phyloP scores from a whole-genome alignment of 129 eudicot species.

The carrot (Daucus carota) region DNA sequence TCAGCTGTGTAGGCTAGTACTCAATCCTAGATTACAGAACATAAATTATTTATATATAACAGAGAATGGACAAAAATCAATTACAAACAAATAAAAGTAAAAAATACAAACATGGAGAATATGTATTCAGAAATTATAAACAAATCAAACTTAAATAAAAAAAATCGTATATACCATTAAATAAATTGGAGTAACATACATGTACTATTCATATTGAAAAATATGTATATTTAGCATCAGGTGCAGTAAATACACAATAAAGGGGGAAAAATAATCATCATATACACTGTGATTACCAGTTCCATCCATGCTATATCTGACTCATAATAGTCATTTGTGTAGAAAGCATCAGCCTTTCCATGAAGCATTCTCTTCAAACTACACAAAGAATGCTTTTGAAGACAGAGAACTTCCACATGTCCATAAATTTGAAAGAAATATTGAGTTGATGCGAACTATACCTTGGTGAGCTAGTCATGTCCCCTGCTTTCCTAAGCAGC shows the following conservation, averaged over 20 bases:
- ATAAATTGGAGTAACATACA: background rate
- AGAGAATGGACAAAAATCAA: background rate
- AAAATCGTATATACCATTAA: background rate
- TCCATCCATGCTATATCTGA: constrained; percentile 99
- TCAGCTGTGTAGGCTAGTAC: background rate
- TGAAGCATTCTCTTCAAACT: constrained; percentile 81
- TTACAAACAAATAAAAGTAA: background rate
- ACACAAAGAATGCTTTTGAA: constrained; percentile 23
- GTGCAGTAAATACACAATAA: background rate
- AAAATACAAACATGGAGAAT: background rate
- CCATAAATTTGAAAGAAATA: background rate
- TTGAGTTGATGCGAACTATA: constrained; percentile 16
- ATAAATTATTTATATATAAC: background rate
- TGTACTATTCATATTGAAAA: background rate
- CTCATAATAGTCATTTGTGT: constrained; percentile 89
- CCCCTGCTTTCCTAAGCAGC: constrained; percentile 70
- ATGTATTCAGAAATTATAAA: background rate
- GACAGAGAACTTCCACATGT: background rate
- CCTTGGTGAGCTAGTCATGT: constrained; percentile 72
- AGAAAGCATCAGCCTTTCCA: constrained; percentile 89
- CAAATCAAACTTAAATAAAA: background rate
- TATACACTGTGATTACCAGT: constrained; percentile 46
- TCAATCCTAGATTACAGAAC: background rate
- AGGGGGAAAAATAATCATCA: background rate
- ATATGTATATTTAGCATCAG: background rate